Evolutionary conservation across 2,329 filamentous ascomycete species (phyloP).

Genomic region (Fusarium nelsonii): DNA sequence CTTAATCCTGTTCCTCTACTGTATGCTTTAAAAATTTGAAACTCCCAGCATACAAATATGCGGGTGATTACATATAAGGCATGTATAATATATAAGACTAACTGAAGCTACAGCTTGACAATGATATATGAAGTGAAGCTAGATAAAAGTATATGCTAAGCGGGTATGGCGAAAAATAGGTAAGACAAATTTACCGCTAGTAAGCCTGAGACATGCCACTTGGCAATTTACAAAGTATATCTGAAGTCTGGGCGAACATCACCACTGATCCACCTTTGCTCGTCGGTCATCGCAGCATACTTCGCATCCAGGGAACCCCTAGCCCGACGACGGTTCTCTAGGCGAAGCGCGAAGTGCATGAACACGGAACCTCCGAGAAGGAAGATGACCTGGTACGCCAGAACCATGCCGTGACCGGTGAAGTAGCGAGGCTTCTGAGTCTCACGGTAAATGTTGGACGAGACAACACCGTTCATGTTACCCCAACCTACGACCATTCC

Average conservation of each 20-base stretch:
- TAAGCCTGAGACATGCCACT: accelerated
- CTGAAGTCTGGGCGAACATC: constrained; percentile 58
- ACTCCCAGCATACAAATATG: too few relatives aligned
- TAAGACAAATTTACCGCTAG: accelerated
- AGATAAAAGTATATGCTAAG: background rate
- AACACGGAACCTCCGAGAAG: constrained; percentile 72
- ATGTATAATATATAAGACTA: too few relatives aligned
- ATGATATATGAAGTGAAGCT: too few relatives aligned
- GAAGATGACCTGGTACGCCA: constrained; percentile 74
- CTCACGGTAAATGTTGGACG: constrained; percentile 71
- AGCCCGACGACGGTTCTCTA: constrained; percentile 70
- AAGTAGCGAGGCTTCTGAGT: constrained; percentile 49
- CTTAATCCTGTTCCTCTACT: too few relatives aligned
- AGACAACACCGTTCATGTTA: constrained; percentile 76
- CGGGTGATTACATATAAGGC: too few relatives aligned
- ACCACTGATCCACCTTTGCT: constrained; percentile 68
- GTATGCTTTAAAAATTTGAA: too few relatives aligned
- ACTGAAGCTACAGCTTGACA: too few relatives aligned
- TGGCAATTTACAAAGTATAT: constrained; percentile 48
- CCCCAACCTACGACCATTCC: constrained; percentile 84
- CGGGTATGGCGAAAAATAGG: background rate
- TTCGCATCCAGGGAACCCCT: constrained; percentile 68
- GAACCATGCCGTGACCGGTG: constrained; percentile 70
- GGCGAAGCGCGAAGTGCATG: constrained; percentile 68
- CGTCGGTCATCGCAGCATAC: constrained; percentile 65